Conservation (phyloP, 2,329 filamentous ascomycete genomes). For the Xylariaceae sp. region DNA sequence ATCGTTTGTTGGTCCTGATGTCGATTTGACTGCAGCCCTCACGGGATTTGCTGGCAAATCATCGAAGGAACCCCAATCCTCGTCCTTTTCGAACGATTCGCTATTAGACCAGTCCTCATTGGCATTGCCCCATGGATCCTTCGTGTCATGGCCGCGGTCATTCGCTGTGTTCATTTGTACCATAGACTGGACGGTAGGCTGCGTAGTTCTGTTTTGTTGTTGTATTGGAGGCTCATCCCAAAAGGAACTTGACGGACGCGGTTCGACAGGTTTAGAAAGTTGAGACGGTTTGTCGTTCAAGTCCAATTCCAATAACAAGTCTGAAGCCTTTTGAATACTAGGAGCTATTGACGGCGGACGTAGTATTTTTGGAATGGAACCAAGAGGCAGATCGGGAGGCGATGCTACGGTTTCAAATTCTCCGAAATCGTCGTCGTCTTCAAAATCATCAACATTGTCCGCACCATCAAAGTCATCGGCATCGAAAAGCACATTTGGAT, state of each 20-base stretch:
- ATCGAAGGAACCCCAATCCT: slow-evolving; percentile 54
- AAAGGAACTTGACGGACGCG: slow-evolving; percentile 52
- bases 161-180: too few species aligned
- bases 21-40: slow-evolving; percentile 1
- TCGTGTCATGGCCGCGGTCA: too few species aligned
- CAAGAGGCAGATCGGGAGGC: slow-evolving; percentile 18
- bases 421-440: slow-evolving; percentile 57
- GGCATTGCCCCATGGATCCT: too few species aligned
- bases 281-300: slow-evolving; percentile 24
- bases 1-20: background rate
- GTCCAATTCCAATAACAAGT: slow-evolving; percentile 36
- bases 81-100: slow-evolving; percentile 21
- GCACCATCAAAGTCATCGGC: slow-evolving; percentile 53
- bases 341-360: slow-evolving; percentile 30
- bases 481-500: slow-evolving; percentile 65
- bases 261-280: slow-evolving; percentile 41
- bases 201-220: slow-evolving; percentile 30
- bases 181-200: too few species aligned
- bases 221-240: slow-evolving; percentile 41
- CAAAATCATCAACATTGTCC: slow-evolving; percentile 38
- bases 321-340: slow-evolving; percentile 27
- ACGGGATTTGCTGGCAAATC: slow-evolving; percentile 31
- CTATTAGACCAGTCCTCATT: too few species aligned
- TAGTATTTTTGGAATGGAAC: slow-evolving; percentile 41
- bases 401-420: slow-evolving; percentile 53